These are phyloP conservation scores for Tilletia indica DNA, from an alignment of 1,284 basidiomycete species.

Conservation along the genomic window DNA sequence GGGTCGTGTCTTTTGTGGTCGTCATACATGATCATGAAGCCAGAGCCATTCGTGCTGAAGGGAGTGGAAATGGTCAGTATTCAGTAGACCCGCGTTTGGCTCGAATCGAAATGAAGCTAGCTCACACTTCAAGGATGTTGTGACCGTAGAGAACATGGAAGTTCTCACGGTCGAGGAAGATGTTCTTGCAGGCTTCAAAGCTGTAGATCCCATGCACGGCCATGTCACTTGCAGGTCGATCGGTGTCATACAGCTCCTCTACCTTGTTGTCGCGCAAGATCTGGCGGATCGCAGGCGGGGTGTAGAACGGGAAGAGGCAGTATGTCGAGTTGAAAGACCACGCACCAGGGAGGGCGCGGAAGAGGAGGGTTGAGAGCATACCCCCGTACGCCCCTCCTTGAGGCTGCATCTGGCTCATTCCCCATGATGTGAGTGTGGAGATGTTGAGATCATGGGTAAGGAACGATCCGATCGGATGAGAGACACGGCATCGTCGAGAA, in stretches of 20 bases:
- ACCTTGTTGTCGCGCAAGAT: constrained; percentile 67
- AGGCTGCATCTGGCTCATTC: constrained; percentile 34
- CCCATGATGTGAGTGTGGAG: constrained; percentile 67
- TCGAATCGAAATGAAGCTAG: background rate
- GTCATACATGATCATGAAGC: constrained; percentile 26
- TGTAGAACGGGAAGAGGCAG: constrained; percentile 82
- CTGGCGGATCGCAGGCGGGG: constrained; percentile 58
- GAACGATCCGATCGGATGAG: constrained; percentile 80
- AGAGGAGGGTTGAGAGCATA: constrained; percentile 62
- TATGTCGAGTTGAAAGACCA: constrained; percentile 62
- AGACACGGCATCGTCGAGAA: constrained; percentile 79
- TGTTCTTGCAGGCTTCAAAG: constrained; percentile 61
- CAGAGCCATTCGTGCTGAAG: background rate
- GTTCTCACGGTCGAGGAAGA: constrained; percentile 45
- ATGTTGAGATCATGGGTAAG: constrained; percentile 78
- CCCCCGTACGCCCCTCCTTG: constrained; percentile 58
- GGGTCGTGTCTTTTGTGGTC: constrained; percentile 20
- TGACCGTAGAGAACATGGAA: constrained; percentile 24
- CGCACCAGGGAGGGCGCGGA: constrained; percentile 67
- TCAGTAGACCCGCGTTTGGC: too few relatives aligned
- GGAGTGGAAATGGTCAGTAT: too few relatives aligned
- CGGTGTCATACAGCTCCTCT: constrained; percentile 60
- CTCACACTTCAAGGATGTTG: constrained; percentile 21
- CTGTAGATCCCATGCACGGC: constrained; percentile 58
- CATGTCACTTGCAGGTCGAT: constrained; percentile 47